Evolutionary conservation across 371 early-diverging fungal species (phyloP), one percentile per base, ranked within the genome.

Genomic region (Mucor piriformis): DNA sequence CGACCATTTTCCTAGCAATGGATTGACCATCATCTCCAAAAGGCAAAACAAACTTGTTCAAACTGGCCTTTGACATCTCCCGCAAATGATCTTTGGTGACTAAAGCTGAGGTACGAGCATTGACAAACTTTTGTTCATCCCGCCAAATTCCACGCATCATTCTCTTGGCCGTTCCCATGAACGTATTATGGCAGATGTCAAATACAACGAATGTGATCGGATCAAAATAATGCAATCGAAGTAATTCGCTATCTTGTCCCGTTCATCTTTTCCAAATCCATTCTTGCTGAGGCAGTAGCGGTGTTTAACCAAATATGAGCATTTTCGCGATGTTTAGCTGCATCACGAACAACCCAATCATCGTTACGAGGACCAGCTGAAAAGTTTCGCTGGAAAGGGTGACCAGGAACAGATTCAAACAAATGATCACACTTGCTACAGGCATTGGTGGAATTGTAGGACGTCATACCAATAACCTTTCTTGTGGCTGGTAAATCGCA

Each of bases 121-220:
- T n/a, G n/a, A n/a, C n/a, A n/a, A n/a, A n/a, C n/a, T n/a, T n/a
- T n/a, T n/a, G n/a, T n/a, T n/a, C n/a, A n/a, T n/a, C 18, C 18
- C 0, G 6, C 44, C 44, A 43, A 20, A 23, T 23, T 1, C 5
- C 8, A 4, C 8, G 0, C 29, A 33, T 12, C 50, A 50, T 48
- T 16, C 57, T 18, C 20, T 57, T 52, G 2, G 58, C 40, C 3
- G 48, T 44, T 16, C 55, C 55, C 16, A 54, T 35, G 25, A 50
- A 57, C 12, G 50, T 18, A 23, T 61, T 55, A 34, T 66, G 67
- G 53, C 57, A 57, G 2, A 46, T 35, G 35, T 66, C 67, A 27
- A 65, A 37, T 15, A 35, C 37, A 27, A 37, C 55, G 24, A 7
- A 54, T 2, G 54, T 49, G 44, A 52, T 46, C 2, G 46, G n/a